Evolutionary conservation across 1,139 yeast species (phyloP).

Genomic region (Debaryomyces nepalensis): DNA sequence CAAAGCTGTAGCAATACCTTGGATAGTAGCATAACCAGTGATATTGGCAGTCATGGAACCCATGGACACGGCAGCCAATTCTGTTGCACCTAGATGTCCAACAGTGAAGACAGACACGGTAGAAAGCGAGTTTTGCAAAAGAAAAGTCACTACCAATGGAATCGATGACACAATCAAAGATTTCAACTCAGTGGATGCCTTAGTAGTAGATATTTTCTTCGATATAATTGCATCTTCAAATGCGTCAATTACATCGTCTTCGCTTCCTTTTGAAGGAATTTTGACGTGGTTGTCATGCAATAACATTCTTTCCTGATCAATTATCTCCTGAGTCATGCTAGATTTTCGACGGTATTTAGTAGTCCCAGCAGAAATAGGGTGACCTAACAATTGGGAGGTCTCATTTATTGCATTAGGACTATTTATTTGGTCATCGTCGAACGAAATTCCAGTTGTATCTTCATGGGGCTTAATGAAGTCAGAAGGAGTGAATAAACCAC

Average conservation of each 20-base stretch:
- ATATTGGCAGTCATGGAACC: slow-evolving; percentile 69
- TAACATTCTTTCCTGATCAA: slow-evolving; percentile 43
- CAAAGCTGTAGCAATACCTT: slow-evolving; percentile 61
- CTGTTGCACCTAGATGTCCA: slow-evolving; percentile 62
- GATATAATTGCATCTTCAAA: slow-evolving; percentile 43
- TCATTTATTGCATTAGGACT: slow-evolving; percentile 6
- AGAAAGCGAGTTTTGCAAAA: slow-evolving; percentile 58
- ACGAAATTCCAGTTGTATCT: slow-evolving; percentile 15
- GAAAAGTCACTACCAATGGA: slow-evolving; percentile 58
- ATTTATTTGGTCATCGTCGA: slow-evolving; percentile 4
- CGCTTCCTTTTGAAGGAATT: slow-evolving; percentile 16
- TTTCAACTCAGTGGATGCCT: slow-evolving; percentile 41
- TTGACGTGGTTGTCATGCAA: slow-evolving; percentile 35
- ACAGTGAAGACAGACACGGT: slow-evolving; percentile 63
- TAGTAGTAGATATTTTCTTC: slow-evolving; percentile 32
- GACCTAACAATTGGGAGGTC: slow-evolving; percentile 12
- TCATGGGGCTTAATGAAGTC: slow-evolving; percentile 42
- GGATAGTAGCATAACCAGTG: slow-evolving; percentile 61
- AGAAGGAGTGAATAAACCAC: slow-evolving; percentile 55
- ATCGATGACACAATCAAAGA: slow-evolving; percentile 48
- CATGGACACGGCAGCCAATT: slow-evolving; percentile 62
- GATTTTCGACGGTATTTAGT: slow-evolving; percentile 27
- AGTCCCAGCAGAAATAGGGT: background rate
- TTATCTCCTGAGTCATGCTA: slow-evolving; percentile 31
- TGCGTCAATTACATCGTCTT: slow-evolving; percentile 31